phyloP scores from a whole-genome alignment of 2,329 filamentous ascomycete species.

The Ustilaginoidea virens region DNA sequence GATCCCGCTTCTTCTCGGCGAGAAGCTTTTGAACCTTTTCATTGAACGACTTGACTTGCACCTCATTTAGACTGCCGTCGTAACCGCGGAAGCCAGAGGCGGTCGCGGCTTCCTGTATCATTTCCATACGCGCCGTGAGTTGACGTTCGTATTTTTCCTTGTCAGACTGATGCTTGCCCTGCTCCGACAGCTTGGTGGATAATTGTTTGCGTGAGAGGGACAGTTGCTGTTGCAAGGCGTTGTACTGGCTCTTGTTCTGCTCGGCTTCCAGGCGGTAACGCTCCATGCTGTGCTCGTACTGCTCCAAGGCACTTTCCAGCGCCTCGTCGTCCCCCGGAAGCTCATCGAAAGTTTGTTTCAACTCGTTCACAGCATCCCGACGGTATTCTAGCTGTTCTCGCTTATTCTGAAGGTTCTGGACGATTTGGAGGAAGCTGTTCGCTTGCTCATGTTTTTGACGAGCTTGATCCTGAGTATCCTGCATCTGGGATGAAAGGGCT shows the following conservation, averaged over 20 bases:
- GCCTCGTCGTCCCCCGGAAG: slow-evolving; percentile 64
- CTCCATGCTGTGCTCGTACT: slow-evolving; percentile 63
- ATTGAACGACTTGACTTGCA: slow-evolving; percentile 61
- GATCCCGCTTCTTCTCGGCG: slow-evolving; percentile 60
- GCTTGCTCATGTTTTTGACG: slow-evolving; percentile 57
- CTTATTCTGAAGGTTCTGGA: slow-evolving; percentile 63
- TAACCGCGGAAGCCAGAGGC: slow-evolving; percentile 72
- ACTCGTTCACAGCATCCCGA: slow-evolving; percentile 52
- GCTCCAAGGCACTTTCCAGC: slow-evolving; percentile 53
- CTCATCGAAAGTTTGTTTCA: slow-evolving; percentile 59
- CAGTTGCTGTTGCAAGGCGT: slow-evolving; percentile 41
- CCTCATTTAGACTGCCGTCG: slow-evolving; percentile 62
- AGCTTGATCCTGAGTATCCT: slow-evolving; percentile 39
- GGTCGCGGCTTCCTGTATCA: slow-evolving; percentile 66
- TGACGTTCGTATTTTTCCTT: slow-evolving; percentile 79
- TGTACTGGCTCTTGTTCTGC: slow-evolving; percentile 47
- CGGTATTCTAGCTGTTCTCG: slow-evolving; percentile 57
- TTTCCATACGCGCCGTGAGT: slow-evolving; percentile 49
- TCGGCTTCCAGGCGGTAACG: slow-evolving; percentile 50
- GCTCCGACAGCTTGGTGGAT: slow-evolving; percentile 42
- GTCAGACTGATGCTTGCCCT: slow-evolving; percentile 70
- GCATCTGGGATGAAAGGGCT: slow-evolving; percentile 42
- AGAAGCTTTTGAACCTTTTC: slow-evolving; percentile 60
- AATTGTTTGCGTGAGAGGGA: slow-evolving; percentile 27
- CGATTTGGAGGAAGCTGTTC: slow-evolving; percentile 56